These are phyloP conservation scores for Aquilaria malaccensis DNA, from an alignment of 345 rosid species.

Conservation along the genomic window DNA sequence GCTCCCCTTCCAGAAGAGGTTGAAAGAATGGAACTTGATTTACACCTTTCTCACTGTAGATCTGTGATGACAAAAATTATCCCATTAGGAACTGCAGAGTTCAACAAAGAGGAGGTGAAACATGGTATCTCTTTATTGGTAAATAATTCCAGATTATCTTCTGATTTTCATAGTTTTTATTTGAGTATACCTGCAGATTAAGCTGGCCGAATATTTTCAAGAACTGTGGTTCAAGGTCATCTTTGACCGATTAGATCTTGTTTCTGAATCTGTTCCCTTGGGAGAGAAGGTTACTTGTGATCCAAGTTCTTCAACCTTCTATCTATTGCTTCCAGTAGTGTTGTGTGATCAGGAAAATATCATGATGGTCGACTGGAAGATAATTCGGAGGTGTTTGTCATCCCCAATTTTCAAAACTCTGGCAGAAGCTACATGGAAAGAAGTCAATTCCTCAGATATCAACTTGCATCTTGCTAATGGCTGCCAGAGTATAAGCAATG, in stretches of 20 bases:
- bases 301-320: conserved; percentile 49
- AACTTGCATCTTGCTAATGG: conserved; percentile 64
- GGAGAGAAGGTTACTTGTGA: conserved; percentile 32
- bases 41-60: conserved; percentile 83
- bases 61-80: conserved; percentile 57
- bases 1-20: conserved; percentile 76
- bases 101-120: conserved; percentile 53
- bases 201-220: conserved; percentile 58
- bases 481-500: conserved; percentile 35
- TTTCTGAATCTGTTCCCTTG: conserved; percentile 44
- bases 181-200: conserved; percentile 38
- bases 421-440: conserved; percentile 18
- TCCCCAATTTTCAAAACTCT: conserved; percentile 67
- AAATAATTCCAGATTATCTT: conserved; percentile 1
- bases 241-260: conserved; percentile 54
- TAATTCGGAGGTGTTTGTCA: conserved; percentile 57
- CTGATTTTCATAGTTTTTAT: conserved; percentile 9
- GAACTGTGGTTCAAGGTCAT: conserved; percentile 72
- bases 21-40: conserved; percentile 64
- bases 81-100: conserved; percentile 34
- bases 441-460: conserved; percentile 19
- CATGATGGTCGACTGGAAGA: conserved; percentile 55
- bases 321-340: conserved; percentile 74
- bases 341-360: conserved; percentile 19
- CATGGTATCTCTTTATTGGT: conserved; percentile 6